Base-by-base conservation (phyloP, 2,329 filamentous ascomycete genomes). In the Fusarium humuli region DNA sequence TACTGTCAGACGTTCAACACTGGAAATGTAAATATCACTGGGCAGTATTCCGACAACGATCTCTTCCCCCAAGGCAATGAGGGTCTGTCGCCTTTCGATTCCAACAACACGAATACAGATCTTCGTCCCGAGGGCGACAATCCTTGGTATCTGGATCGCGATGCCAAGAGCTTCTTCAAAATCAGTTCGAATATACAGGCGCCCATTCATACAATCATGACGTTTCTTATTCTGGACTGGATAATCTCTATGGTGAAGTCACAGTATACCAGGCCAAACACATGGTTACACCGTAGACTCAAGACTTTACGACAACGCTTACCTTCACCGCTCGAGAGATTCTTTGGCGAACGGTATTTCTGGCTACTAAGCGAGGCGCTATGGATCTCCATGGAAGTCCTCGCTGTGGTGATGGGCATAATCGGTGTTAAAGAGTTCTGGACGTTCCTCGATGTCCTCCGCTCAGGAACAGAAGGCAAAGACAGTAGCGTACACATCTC, bases 281-380 rank as follows among this genome's bases (percentile, higher is more conserved):
- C 18, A 0, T 45, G 56, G 20, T 1, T 40, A 9, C 37, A 23
- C 10, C 0, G 0, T 1, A 60, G n/a, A 2, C 7, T 6, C 4
- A 7, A 16, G 7, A 1, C 6, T 1, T 14, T 27, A 8, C 23
- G 1, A 1, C 9, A 14, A 1, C 3, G 1, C 6, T 1, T 11
- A 4, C 34, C 54, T 1, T 14, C 5, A 1, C 6, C 2, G 1
- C 6, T 60, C 0, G 13, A 52, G 0, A 29, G 10, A 3, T 7
- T 22, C 2, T 2, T n/a, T 2, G 3, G 1, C 0, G 0, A 18
- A 3, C 20, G 3, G 3, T 6, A 8, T 4, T 20, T 37, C 4
- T 2, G 20, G 0, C n/a, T 13, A 3, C 4, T 37, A 9, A 16
- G 1, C 0, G 44, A 44, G 11, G 3, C 29, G 13, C 18, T 50